Conservation (phyloP, 805 yeast genomes). For the Starmera pachycereana region DNA sequence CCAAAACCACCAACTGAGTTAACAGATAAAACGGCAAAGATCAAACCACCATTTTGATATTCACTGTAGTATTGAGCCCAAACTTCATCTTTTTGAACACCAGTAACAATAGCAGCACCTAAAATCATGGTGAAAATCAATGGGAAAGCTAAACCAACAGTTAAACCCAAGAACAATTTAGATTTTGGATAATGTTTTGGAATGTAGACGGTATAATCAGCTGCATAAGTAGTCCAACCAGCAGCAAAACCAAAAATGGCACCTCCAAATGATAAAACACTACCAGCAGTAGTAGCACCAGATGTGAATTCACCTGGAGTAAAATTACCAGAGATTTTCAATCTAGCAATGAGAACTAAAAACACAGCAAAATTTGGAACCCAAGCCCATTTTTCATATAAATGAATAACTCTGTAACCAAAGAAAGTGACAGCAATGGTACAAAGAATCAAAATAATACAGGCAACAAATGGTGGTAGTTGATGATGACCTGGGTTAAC, state of each 20-base stretch:
- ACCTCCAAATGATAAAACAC: slow-evolving; percentile 74
- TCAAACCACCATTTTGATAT: slow-evolving; percentile 70
- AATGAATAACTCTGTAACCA: slow-evolving; percentile 76
- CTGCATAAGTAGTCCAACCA: slow-evolving; percentile 90
- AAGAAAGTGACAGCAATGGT: slow-evolving; percentile 71
- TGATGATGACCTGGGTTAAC: slow-evolving; percentile 46
- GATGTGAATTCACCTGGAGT: slow-evolving; percentile 35
- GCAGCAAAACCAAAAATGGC: slow-evolving; percentile 81
- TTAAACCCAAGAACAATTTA: slow-evolving; percentile 55
- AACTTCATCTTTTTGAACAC: slow-evolving; percentile 33
- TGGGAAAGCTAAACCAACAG: slow-evolving; percentile 57
- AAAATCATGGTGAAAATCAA: slow-evolving; percentile 61
- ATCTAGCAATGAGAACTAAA: slow-evolving; percentile 68
- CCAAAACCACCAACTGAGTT: slow-evolving; percentile 85
- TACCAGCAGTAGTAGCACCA: slow-evolving; percentile 66
- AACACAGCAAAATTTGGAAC: slow-evolving; percentile 68
- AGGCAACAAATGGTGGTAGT: slow-evolving; percentile 88
- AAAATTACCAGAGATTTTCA: slow-evolving; percentile 59
- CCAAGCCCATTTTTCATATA: slow-evolving; percentile 83
- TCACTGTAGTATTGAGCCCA: slow-evolving; percentile 42
- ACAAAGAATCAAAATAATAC: slow-evolving; percentile 55
- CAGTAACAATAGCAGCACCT: slow-evolving; percentile 83
- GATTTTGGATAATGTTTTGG: slow-evolving; percentile 48
- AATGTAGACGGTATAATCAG: slow-evolving; percentile 88
- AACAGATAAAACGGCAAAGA: slow-evolving; percentile 66